phyloP scores from a whole-genome alignment of 169 alveolate genomes.

The Eimeria sp. region DNA sequence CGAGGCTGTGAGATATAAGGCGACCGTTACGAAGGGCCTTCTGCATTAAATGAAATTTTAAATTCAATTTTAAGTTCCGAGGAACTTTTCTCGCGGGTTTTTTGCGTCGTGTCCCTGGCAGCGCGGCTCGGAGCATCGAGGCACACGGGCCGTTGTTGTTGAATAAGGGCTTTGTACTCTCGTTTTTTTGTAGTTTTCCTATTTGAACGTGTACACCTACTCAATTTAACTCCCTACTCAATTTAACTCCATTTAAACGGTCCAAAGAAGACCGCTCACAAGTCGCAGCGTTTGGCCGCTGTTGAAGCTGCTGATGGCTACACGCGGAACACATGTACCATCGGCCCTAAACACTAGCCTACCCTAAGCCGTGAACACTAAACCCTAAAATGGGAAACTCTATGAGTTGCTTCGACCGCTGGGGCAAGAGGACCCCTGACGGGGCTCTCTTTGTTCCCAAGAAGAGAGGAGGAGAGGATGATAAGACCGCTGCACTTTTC shows the following conservation, averaged over 20 bases:
- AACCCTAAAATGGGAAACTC: constrained; percentile 69
- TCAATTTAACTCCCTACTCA: too few relatives aligned
- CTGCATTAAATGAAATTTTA: background rate
- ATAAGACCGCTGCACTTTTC: background rate
- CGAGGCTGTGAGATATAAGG: background rate
- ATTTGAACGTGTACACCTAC: too few relatives aligned
- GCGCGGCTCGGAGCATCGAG: background rate
- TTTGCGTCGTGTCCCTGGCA: background rate
- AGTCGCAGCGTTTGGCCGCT: too few relatives aligned
- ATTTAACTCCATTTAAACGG: too few relatives aligned
- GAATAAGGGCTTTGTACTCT: too few relatives aligned
- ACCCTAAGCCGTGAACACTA: background rate
- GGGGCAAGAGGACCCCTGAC: constrained; percentile 80
- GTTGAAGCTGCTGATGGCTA: too few relatives aligned
- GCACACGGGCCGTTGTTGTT: background rate
- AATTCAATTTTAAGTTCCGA: background rate
- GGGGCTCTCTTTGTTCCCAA: constrained; percentile 54
- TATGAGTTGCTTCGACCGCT: constrained; percentile 76
- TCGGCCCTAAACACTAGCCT: background rate
- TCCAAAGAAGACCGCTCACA: too few relatives aligned
- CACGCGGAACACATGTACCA: background rate
- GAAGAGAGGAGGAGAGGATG: background rate
- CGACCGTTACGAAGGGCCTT: background rate
- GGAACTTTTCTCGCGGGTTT: background rate
- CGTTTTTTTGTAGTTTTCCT: too few relatives aligned